Conservation (phyloP, 2,329 filamentous ascomycete species). For the Tolypocladium inflatum region DNA sequence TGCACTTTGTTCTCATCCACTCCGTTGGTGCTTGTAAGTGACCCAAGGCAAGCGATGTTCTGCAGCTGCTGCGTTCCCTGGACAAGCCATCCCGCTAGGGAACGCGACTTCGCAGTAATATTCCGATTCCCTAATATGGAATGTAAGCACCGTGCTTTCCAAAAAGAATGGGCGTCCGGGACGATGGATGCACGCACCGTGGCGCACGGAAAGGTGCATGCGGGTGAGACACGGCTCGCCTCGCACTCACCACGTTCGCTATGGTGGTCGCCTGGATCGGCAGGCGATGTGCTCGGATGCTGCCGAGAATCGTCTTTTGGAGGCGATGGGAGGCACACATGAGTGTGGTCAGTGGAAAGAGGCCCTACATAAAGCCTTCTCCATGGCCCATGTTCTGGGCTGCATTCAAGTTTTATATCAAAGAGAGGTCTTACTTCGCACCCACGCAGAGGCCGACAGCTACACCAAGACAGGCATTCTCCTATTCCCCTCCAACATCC, state of each 20-base stretch:
- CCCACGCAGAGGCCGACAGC: not conserved
- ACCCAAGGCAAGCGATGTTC: too few species aligned
- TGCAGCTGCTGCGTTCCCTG: too few species aligned
- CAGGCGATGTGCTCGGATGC: not conserved
- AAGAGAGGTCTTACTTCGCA: not conserved
- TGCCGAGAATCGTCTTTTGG: not conserved
- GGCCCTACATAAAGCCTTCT: not conserved
- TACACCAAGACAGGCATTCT: not conserved
- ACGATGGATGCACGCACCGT: not conserved
- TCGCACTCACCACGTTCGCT: not conserved
- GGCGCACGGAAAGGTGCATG: not conserved
- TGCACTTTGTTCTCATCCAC: too few species aligned
- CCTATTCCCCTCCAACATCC: not conserved
- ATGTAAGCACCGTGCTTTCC: too few species aligned
- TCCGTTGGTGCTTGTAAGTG: too few species aligned
- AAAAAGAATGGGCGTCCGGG: too few species aligned
- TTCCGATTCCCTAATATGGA: too few species aligned
- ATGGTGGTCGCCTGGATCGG: not conserved
- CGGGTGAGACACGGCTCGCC: not conserved
- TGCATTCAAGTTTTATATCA: too few species aligned
- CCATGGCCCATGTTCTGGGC: not conserved
- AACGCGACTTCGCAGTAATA: too few species aligned
- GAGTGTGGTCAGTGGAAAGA: not conserved
- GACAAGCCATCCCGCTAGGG: too few species aligned
- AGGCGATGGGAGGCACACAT: not conserved